Evolutionary conservation across 1,284 basidiomycete species (phyloP), one percentile per base, ranked within the genome.

Genomic region (Trametes pubescens): DNA sequence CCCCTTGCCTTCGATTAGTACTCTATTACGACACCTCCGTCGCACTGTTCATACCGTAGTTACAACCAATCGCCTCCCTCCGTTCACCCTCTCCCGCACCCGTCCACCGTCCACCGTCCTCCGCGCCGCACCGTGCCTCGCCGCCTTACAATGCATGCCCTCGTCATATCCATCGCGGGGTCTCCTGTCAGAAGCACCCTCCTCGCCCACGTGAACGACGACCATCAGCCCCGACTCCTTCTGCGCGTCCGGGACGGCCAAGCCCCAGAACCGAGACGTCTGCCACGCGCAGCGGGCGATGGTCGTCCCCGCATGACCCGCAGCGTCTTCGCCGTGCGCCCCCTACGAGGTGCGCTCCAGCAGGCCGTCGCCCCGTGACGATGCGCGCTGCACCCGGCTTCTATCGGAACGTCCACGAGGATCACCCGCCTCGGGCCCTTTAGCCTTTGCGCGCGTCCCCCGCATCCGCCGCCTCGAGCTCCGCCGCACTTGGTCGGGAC

Each of bases 131-230:
- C 35, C 51, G 35, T 49, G 22, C 14, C 51, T 52, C 51, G 22
- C 49, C 11, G 49, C 13, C 29, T 48, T 8, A 2, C 29, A 35
- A 29, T 16, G 29, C 49, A 18, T n/a, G 29, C 37, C 58, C 37
- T 47, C 61, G 54, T 51, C 61, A 62, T 57, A 37, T 32, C 38
- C 61, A 35, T 38, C 52, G 46, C 61, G 61, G 55, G 2, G 18
- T 49, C 61, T 62, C 61, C 52, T 51, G 62, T 62, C 59, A 64
- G 61, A 67, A 67, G 63, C 13, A 57, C 32, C 54, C 57, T 61
- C 53, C 57, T 52, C 40, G 44, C n/a, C 55, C 69, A 68, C 65
- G 65, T 68, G 69, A 68, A 66, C 66, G 56, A 49, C 65, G 51
- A 14, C 61, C 55, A 65, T 62, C 61, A 63, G 35, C 59, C 53